Evolutionary conservation across 345 rosid species (phyloP).

Genomic region (Bruguiera gymnorhiza): DNA sequence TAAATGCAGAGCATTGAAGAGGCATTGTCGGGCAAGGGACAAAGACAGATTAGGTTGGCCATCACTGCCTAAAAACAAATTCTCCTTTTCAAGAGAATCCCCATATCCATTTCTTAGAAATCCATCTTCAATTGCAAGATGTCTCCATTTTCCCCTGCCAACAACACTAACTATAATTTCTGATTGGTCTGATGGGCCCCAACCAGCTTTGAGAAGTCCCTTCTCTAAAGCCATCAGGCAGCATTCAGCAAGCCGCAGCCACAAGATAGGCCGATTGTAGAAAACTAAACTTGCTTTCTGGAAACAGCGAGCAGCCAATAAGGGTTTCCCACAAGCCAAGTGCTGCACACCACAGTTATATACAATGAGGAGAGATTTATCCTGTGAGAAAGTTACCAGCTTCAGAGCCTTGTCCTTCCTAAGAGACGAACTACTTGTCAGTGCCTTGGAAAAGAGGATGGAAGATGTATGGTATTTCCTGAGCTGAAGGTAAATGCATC

Average conservation of each 20-base stretch:
- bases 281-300: constrained; percentile 71
- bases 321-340: constrained; percentile 81
- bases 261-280: constrained; percentile 65
- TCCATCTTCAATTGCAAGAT: constrained; percentile 57
- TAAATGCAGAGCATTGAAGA: constrained; percentile 69
- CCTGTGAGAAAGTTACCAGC: constrained; percentile 69
- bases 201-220: constrained; percentile 51
- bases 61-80: constrained; percentile 33
- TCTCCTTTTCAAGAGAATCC: constrained; percentile 36
- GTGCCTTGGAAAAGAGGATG: constrained; percentile 72
- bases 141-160: constrained; percentile 94
- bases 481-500: constrained; percentile 82
- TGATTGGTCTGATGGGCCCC: constrained; percentile 41
- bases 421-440: constrained; percentile 57
- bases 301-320: constrained; percentile 84
- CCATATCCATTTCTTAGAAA: constrained; percentile 39
- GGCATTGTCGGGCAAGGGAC: constrained; percentile 76
- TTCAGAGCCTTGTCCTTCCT: constrained; percentile 68
- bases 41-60: constrained; percentile 68
- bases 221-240: constrained; percentile 80
- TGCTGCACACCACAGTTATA: constrained; percentile 87
- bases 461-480: constrained; percentile 63
- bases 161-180: constrained; percentile 57
- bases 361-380: constrained; percentile 68
- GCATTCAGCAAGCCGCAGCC: constrained; percentile 98